These are phyloP conservation scores for Handroanthus guayacan DNA, from an alignment of 257 asterid species.

Conservation along the genomic window DNA sequence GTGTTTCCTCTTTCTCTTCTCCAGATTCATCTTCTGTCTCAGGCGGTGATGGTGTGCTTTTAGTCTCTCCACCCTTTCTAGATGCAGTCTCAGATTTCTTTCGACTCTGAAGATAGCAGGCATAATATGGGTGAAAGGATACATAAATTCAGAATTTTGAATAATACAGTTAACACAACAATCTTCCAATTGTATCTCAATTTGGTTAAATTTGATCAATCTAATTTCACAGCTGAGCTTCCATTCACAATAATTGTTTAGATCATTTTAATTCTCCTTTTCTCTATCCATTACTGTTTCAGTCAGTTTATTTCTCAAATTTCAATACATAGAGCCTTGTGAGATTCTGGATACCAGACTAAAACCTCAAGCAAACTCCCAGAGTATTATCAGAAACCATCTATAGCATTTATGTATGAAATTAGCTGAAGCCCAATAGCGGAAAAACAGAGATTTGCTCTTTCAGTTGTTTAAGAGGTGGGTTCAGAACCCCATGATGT, in stretches of 20 bases:
- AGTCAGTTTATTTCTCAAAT: conserved; percentile 26
- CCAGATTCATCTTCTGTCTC: conserved; percentile 74
- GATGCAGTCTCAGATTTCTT: conserved; percentile 59
- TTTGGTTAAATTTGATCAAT: conserved; percentile 16
- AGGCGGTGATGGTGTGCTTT: conserved; percentile 39
- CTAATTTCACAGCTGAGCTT: conserved; percentile 8
- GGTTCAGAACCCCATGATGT: conserved; percentile 19
- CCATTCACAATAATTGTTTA: background rate
- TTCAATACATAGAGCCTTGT: conserved; percentile 41
- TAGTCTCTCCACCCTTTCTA: conserved; percentile 53
- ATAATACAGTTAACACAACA: background rate
- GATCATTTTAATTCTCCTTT: too few relatives aligned
- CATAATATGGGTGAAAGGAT: background rate
- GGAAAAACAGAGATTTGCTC: too few relatives aligned
- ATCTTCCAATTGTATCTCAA: background rate
- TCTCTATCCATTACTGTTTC: background rate
- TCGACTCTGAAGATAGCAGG: conserved; percentile 48
- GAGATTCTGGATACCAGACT: background rate
- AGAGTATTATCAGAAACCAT: background rate
- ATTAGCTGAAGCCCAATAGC: conserved; percentile 11
- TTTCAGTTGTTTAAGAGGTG: background rate
- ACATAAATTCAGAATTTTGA: background rate
- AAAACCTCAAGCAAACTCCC: conserved; percentile 22
- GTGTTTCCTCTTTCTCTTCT: conserved; percentile 46
- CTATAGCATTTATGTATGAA: conserved; percentile 6